A percentile compares a stretch with the other conserved stretches of the same genome.
phyloP scores from a whole-genome alignment of 768 basidiomycete genomes.

The Gymnopilus dilepis region DNA sequence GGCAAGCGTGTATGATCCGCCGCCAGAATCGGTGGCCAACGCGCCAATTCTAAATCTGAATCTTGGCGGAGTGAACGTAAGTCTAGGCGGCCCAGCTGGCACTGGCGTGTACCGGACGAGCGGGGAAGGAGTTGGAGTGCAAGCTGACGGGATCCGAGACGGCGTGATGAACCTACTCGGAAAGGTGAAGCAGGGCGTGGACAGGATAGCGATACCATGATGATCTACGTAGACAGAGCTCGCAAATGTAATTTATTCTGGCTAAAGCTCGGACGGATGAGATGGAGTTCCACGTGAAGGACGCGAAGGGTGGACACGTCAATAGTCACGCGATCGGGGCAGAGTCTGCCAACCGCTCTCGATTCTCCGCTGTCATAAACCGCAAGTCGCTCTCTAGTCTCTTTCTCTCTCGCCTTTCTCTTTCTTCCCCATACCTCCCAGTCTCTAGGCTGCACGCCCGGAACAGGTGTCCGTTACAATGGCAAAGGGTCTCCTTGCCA shows the following conservation, averaged over 20 bases:
- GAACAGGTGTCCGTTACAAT: conserved; percentile 49
- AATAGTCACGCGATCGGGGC: conserved; percentile 37
- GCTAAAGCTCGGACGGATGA: conserved; percentile 34
- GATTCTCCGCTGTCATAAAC: conserved; percentile 25
- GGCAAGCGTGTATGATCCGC: conserved; percentile 72
- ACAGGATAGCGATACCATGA: conserved; percentile 57
- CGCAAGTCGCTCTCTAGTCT: conserved; percentile 23
- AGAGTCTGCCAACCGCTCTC: conserved; percentile 19
- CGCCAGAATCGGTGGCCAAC: conserved; percentile 71
- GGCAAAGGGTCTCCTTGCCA: conserved; percentile 79
- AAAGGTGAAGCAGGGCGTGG: conserved; percentile 88
- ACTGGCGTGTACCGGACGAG: conserved; percentile 86
- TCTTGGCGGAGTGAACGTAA: conserved; percentile 90
- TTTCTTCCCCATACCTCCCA: conserved; percentile 24
- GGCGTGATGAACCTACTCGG: conserved; percentile 88
- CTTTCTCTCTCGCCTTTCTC: conserved; percentile 31
- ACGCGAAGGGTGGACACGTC: conserved; percentile 42
- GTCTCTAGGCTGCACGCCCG: conserved; percentile 41
- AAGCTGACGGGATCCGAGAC: conserved; percentile 88
- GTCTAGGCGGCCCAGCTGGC: conserved; percentile 85
- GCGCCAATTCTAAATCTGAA: conserved; percentile 89
- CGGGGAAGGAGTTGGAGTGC: conserved; percentile 72
- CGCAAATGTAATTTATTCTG: conserved; percentile 23
- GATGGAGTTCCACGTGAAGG: conserved; percentile 31
- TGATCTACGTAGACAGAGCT: conserved; percentile 29